Evolutionary conservation across 305 asterid species (phyloP), one percentile per base, ranked within the genome.

Genomic region (Fraxinus greggii): DNA sequence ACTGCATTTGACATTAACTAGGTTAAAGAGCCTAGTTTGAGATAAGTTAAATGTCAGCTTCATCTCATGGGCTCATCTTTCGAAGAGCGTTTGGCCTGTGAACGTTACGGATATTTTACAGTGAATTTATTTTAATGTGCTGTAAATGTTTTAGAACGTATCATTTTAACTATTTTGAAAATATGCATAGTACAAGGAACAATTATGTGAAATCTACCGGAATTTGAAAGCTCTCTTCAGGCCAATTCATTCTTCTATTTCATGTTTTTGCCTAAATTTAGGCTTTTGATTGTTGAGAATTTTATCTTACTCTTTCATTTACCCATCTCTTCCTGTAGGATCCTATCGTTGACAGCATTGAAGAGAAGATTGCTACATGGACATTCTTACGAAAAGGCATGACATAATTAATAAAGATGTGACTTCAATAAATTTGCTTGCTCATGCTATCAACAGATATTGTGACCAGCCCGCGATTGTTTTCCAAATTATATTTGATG

Each of bases 321-420:
- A 76, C 75, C 82, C 54, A 32, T 81, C 19, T 75, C 26, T 65
- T 61, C 38, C 84, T 84, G 77, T 84, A 96, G 98, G 99, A 96
- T 90, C 96, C 98, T 79, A 93, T 96, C 21, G 94, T 96, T 79
- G 84, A 90, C 0, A 98, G 97, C 86, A 96, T 96, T 82, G 98
- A 96, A 91, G 99, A 94, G 67, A 96, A 96, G 92, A 94, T 96
- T 85, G 87, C 98, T 3, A 88, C 95, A 3, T 96, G 99, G 99
- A 90, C 98, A 54, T 96, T 96, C 86, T 90, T 96, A 82, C 99
- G 98, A 32, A 93, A 90, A 92, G 98, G 98, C 94, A 51, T 81
- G 78, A 4, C 69, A 10, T 77, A 13, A 33, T 42, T 51, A 63
- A 75, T 51, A 40, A 15, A 19, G 1, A 24, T 72, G 9, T 7